phyloP scores from a whole-genome alignment of 169 alveolate genomes.

The Amoebophrya sp. region DNA sequence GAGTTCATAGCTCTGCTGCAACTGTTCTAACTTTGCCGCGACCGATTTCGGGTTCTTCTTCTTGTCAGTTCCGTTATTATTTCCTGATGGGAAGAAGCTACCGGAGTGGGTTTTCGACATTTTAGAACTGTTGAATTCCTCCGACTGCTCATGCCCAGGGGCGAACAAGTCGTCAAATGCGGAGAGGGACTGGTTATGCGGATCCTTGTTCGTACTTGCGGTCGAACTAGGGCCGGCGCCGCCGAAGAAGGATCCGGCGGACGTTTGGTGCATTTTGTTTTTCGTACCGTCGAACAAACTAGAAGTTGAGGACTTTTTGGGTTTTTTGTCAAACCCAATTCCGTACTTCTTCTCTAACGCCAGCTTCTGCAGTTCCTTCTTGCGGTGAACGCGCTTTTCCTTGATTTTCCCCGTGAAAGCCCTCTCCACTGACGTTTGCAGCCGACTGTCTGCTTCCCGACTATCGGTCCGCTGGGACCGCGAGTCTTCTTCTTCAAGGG shows the following conservation, averaged over 20 bases:
- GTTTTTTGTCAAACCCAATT: neutral
- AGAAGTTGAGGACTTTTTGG: neutral
- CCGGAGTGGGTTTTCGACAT: neutral
- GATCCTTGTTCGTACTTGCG: no score
- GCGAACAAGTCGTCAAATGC: neutral
- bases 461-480: neutral
- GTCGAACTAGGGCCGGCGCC: no score
- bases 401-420: neutral
- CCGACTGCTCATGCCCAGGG: neutral
- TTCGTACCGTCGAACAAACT: neutral
- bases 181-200: no score
- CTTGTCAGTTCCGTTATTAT: no score
- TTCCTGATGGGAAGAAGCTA: neutral
- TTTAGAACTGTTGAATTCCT: neutral
- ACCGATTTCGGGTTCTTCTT: neutral
- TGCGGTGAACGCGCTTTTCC: neutral
- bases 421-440: neutral
- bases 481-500: neutral
- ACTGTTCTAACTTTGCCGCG: neutral
- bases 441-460: neutral
- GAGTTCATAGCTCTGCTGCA: neutral
- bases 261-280: neutral
- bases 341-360: neutral
- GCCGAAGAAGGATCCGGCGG: neutral
- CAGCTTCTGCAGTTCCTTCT: neutral